Evolutionary conservation across 768 basidiomycete species (phyloP), one percentile per base, ranked within the genome.

Genomic region (Porpolomopsis calyptriformis): DNA sequence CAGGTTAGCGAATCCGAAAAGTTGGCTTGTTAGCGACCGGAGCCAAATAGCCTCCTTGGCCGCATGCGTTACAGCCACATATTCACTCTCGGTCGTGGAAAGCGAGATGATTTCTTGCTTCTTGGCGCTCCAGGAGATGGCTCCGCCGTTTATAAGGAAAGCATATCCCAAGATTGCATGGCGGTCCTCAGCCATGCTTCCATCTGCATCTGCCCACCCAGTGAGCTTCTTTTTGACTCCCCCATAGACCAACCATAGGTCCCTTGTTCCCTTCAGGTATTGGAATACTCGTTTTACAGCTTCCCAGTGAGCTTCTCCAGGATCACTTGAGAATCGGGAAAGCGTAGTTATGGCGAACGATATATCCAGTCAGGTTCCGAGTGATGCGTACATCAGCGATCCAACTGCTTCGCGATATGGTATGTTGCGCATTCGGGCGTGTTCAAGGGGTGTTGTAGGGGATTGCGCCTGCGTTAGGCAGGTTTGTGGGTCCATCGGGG

Each of bases 301-400:
- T 8, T 42, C 40, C 40, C 40, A 42, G 18, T 42, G 40, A 5
- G 24, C n/a, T 26, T n/a, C n/a, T 42, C 42, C 26, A 4, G 47
- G 45, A 10, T 48, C 52, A n/a, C 25, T 3, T 14, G 55, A 42
- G 56, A 63, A 69, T 4, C 55, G 59, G 1, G 58, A 51, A 7
- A 67, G 52, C 1, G 45, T 45, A 24, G 56, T 42, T 22, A 63
- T 52, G 4, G 65, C 48, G 31, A 50, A 64, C 0, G 54, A 42
- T 22, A 67, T 65, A 44, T 67, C 61, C 1, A 63, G 67, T 1
- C 54, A 49, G 4, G 64, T 66, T 4, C 52, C 55, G 9, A 62
- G 37, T 1, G 57, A 47, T 0, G 56, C 43, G 45, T 67, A 65
- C 62, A 65, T 66, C 4, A 68, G 51, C 0, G 60, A 53, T 0